Evolutionary conservation across 352 stramenopile genomes (phyloP), one percentile per base, ranked within the genome.

Genomic region (Phytophthora podocarpi): DNA sequence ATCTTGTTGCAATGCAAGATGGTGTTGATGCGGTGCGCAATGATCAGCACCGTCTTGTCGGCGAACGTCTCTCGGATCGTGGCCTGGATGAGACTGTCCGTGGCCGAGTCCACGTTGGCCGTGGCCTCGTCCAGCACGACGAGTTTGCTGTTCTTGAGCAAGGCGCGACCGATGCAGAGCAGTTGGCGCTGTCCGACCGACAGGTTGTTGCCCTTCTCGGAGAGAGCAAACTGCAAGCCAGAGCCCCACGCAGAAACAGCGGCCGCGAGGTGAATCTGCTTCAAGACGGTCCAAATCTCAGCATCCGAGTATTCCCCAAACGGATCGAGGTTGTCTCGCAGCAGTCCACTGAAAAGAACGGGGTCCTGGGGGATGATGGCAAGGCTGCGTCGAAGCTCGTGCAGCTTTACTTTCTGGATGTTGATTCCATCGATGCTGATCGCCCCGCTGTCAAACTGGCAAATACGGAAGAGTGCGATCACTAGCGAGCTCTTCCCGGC

Each of bases 51-150:
- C 2, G 97, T 99, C 45, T 81, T 96, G 37, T 86, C 51, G 13
- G 52, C 48, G 65, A 99, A 98, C 24, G 43, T 74, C 24, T 67
- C 43, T 35, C 64, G 62, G 41, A 91, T 80, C 6, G 73, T 83
- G 20, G 35, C n/a, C 71, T 98, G 95, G 50, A 98, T 96, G 23
- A 87, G 61, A 15, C 50, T 47, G 65, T 98, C 90, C 0, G 91
- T 97, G 39, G 85, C 82, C 41, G 75, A 72, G 73, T 98, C 93
- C 1, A 98, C 87, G 42, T 74, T 90, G 32, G 87, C 80, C 7
- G 96, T 98, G 13, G 94, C 95, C 70, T 98, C 96, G 67, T 99
- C 96, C 24, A 99, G 45, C n/a, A 98, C 74, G 13, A 98, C 49
- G 18, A 83, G 57, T 24, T 96, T 96, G 15, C 85, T 82, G 30